Evolutionary conservation across 805 yeast genomes (phyloP).

Genomic region (Lipomyces starkeyi): DNA sequence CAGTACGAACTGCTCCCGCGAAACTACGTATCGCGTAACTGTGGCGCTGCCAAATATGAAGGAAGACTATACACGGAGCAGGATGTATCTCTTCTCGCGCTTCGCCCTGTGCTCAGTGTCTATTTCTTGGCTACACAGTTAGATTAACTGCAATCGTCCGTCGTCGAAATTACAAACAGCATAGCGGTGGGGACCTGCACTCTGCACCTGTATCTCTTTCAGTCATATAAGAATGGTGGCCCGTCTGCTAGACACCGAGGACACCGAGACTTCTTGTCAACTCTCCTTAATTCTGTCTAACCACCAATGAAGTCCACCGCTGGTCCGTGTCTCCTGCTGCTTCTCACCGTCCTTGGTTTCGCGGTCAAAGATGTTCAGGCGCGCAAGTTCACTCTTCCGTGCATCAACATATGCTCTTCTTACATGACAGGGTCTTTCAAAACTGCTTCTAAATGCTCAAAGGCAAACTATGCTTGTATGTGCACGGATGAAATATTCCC

Average conservation of each 20-base stretch:
- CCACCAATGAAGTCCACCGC: neutral
- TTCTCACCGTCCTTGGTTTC: neutral
- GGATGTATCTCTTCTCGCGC: too few species aligned
- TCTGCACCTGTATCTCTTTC: neutral
- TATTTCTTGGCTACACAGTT: too few species aligned
- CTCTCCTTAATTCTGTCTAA: neutral
- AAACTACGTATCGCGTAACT: too few species aligned
- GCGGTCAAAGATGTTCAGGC: neutral
- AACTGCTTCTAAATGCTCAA: slow-evolving; percentile 9
- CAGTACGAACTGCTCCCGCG: too few species aligned
- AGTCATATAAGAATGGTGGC: neutral
- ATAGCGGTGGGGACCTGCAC: too few species aligned
- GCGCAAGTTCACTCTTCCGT: neutral
- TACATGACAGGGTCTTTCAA: slow-evolving; percentile 8
- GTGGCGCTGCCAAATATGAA: too few species aligned
- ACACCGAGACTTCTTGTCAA: too few species aligned
- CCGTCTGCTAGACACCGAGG: neutral
- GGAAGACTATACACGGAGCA: too few species aligned
- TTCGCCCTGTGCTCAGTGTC: too few species aligned
- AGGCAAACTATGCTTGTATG: slow-evolving; percentile 17
- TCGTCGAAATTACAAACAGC: too few species aligned
- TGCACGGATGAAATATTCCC: slow-evolving; percentile 22
- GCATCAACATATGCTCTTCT: neutral
- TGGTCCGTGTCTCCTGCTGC: neutral
- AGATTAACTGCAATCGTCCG: too few species aligned